Evolutionary conservation across 2,329 filamentous ascomycete species (phyloP).

Genomic region (Verticillium klebahnii): DNA sequence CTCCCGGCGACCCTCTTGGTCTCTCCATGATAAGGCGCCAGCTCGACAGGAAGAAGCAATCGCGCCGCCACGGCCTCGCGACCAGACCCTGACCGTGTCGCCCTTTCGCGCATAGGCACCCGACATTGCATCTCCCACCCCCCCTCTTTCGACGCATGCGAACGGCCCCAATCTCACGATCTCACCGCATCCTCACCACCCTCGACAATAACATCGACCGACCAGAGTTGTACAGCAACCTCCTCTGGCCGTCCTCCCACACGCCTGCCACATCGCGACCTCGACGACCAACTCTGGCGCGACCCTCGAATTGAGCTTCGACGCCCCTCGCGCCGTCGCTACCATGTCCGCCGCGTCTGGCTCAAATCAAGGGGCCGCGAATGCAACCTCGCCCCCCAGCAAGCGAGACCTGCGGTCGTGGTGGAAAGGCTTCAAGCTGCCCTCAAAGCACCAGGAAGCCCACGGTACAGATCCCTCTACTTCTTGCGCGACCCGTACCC

Average conservation of each 20-base stretch:
- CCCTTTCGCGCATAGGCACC: neutral
- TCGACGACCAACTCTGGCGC: neutral
- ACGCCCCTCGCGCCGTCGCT: slow-evolving; percentile 5
- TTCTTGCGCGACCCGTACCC: slow-evolving; percentile 11
- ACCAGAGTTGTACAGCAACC: neutral
- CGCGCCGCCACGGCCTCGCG: neutral
- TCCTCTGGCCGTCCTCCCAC: neutral
- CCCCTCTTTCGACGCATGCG: neutral
- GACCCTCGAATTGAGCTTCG: neutral
- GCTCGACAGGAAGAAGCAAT: neutral
- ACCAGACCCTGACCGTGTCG: neutral
- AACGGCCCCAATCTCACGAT: neutral
- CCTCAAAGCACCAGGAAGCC: slow-evolving; percentile 50
- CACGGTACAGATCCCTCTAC: slow-evolving; percentile 45
- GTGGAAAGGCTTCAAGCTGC: slow-evolving; percentile 93
- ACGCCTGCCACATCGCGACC: neutral
- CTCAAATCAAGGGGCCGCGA: slow-evolving; percentile 27
- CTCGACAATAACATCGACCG: neutral
- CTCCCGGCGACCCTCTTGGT: neutral
- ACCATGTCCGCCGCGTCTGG: slow-evolving; percentile 5
- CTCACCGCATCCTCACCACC: neutral
- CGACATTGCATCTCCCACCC: neutral
- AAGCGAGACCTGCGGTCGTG: slow-evolving; percentile 89
- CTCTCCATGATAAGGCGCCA: neutral
- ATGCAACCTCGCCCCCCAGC: slow-evolving; percentile 66